Percentiles rank a stretch among this genome's conserved stretches.
These are phyloP conservation scores for Strobilomyces dryophilus DNA, from an alignment of 768 basidiomycete genomes.

Conservation along the genomic window DNA sequence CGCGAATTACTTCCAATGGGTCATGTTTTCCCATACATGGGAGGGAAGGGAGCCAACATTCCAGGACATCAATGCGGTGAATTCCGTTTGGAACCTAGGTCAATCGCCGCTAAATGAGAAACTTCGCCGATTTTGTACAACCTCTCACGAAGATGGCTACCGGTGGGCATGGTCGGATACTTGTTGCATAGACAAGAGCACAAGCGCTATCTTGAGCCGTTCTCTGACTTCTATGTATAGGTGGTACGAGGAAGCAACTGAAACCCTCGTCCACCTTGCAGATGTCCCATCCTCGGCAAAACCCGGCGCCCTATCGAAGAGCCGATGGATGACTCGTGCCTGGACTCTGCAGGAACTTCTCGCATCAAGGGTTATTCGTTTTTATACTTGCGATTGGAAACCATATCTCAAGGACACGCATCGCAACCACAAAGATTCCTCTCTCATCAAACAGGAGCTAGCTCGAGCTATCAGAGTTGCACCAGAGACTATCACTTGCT, in stretches of 20 bases:
- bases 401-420: constrained; percentile 3
- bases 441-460: not conserved
- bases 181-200: too few species aligned
- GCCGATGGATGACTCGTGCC: too few species aligned
- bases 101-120: too few species aligned
- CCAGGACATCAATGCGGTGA: not conserved
- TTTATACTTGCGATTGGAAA: constrained; percentile 9
- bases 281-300: not conserved
- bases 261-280: not conserved
- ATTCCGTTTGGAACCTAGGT: not conserved
- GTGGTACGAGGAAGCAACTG: too few species aligned
- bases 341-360: too few species aligned
- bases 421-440: constrained; percentile 9
- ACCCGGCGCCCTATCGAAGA: not conserved
- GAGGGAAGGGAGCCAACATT: not conserved
- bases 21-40: too few species aligned
- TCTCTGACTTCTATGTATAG: not conserved
- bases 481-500: constrained; percentile 5
- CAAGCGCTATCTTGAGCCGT: not conserved
- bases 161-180: too few species aligned
- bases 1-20: not conserved
- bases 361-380: not conserved
- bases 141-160: too few species aligned
- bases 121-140: too few species aligned
- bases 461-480: not conserved